Conservation (phyloP, 1,284 basidiomycete genomes). For the Amylostereum areolatum region DNA sequence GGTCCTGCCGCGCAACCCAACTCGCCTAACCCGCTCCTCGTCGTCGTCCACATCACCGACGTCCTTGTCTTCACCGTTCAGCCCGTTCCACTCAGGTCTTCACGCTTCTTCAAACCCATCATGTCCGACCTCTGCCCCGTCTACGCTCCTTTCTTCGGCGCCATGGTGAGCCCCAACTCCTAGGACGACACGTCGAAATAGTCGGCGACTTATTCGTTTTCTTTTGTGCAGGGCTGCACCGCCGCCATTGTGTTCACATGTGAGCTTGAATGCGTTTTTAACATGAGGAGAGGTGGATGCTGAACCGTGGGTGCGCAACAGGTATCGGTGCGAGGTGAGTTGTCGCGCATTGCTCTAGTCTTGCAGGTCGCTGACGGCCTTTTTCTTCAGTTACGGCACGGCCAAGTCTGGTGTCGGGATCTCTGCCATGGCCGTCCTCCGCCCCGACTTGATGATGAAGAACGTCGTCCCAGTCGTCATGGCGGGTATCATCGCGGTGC, state of each 20-base stretch:
- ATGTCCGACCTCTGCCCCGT: constrained; percentile 91
- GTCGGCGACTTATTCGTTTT: constrained; percentile 12
- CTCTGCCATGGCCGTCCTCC: constrained; percentile 95
- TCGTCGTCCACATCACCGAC: background rate
- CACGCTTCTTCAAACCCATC: constrained; percentile 11
- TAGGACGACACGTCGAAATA: background rate
- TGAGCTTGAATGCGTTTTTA: constrained; percentile 37
- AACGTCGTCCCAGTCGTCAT: constrained; percentile 97
- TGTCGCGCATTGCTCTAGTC: background rate
- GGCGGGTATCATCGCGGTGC: constrained; percentile 98
- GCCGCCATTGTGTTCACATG: constrained; percentile 97
- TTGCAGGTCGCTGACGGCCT: constrained; percentile 1
- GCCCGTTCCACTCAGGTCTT: background rate
- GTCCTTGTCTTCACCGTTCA: background rate
- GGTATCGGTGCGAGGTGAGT: constrained; percentile 71
- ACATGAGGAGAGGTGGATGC: background rate
- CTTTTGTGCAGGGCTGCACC: constrained; percentile 74
- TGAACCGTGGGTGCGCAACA: constrained; percentile 19
- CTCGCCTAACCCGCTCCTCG: background rate
- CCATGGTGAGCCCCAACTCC: constrained; percentile 62
- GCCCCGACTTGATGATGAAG: constrained; percentile 93
- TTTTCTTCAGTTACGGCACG: constrained; percentile 72
- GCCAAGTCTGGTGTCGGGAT: constrained; percentile 99
- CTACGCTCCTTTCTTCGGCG: constrained; percentile 96
- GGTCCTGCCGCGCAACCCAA: no score